Evolutionary conservation across 768 basidiomycete species (phyloP), one percentile per base, ranked within the genome.

Genomic region (Tubosaeta sp.): DNA sequence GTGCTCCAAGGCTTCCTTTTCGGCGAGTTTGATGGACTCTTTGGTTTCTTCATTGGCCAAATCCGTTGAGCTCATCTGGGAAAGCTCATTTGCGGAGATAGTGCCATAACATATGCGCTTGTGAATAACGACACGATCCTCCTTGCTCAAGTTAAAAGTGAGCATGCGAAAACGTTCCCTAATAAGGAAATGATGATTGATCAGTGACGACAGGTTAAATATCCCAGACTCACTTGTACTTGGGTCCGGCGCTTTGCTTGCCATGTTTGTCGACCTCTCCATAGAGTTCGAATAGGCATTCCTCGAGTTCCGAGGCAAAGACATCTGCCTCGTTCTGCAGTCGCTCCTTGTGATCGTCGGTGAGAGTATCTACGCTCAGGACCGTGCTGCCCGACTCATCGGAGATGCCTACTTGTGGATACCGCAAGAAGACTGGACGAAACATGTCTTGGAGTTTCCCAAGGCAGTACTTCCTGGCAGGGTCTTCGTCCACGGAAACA

Each of bases 131-230:
- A 83, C 79, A 62, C 90, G 87, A 61, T 94, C 91, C 62, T 75
- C 71, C 71, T 93, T 84, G 73, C 78, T 87, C 62, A 95, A 71
- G 71, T 95, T 95, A 72, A 91, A 95, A 52, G 81, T 82, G 45
- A 94, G 77, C 78, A 86, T 94, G 52, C 92, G 83, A 73, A 93
- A 94, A 61, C 90, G 90, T 70, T 91, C 87, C 75, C 90, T 93
- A 53, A 27, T 52, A 34, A 41, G 59, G 30, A 14, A 40, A 53
- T 19, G 49, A 25, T 32, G 32, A 45, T 24, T 38, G 29, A 34
- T 41, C 27, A 38, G 31, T 44, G 21, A 7, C 47, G 50, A 27
- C 36, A 42, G 27, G 29, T 6, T 22, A 16, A 32, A 13, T 22
- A 6, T 12, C 6, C 6, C 2, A 24, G 21, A 34, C 80, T 44